Evolutionary conservation across 2,329 filamentous ascomycete genomes (phyloP).

Genomic region (Nemania sp.): DNA sequence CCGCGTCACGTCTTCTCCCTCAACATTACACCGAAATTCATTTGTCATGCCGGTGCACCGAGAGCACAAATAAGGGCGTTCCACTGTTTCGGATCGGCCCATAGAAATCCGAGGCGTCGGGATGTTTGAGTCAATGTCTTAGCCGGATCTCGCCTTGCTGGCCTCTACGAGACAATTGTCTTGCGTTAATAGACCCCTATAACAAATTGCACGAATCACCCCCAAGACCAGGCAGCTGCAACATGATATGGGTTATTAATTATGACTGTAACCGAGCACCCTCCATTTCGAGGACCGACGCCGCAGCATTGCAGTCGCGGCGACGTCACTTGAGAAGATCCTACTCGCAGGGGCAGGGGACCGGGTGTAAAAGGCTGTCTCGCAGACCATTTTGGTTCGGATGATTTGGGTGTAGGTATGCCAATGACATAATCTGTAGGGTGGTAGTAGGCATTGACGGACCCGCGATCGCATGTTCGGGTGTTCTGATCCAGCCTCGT

Average conservation of each 20-base stretch:
- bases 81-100: neutral
- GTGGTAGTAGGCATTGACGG: too few relatives aligned
- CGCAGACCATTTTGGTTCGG: too few relatives aligned
- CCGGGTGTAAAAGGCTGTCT: neutral
- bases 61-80: conserved; percentile 1
- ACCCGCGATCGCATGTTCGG: too few relatives aligned
- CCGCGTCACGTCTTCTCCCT: too few relatives aligned
- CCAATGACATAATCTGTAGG: too few relatives aligned
- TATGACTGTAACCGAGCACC: too few relatives aligned
- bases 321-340: conserved; percentile 2
- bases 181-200: neutral
- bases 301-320: neutral
- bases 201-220: neutral
- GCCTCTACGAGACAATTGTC: neutral
- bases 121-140: conserved; percentile 9
- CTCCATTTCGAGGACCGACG: neutral
- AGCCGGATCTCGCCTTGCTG: neutral
- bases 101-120: conserved; percentile 5
- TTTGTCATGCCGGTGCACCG: conserved; percentile 9
- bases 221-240: neutral
- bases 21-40: conserved; percentile 5
- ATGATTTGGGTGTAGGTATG: too few relatives aligned
- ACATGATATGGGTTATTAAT: too few relatives aligned
- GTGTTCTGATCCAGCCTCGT: conserved; percentile 3
- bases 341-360: neutral